A percentile compares a stretch with the other conserved stretches of the same genome.
Evolutionary conservation across 495 filamentous ascomycete genomes (phyloP).

Genomic region (Margaritispora aquatica): DNA sequence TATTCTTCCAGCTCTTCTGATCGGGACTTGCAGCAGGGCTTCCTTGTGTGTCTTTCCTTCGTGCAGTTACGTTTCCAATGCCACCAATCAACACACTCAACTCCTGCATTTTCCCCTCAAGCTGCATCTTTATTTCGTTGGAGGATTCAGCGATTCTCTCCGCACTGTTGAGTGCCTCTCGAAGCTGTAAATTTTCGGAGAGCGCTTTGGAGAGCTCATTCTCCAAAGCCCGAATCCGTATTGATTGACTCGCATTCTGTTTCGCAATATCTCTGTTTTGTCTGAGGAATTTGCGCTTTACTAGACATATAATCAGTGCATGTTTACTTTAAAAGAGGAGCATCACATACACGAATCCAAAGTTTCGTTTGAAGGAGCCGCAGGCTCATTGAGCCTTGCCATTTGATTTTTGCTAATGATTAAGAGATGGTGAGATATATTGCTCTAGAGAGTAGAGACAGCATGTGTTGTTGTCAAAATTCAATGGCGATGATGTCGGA

Average conservation of each 20-base stretch:
- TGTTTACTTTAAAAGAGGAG: not conserved
- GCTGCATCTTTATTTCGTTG: slow-evolving; percentile 57
- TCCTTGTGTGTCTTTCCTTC: slow-evolving; percentile 17
- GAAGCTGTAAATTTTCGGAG: slow-evolving; percentile 80
- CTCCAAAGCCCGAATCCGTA: slow-evolving; percentile 83
- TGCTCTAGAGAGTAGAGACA: not conserved
- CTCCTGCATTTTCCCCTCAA: slow-evolving; percentile 66
- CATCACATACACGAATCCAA: slow-evolving; percentile 69
- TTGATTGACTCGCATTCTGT: slow-evolving; percentile 83
- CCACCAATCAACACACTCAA: slow-evolving; percentile 56
- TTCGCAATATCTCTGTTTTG: slow-evolving; percentile 93
- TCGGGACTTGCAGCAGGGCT: slow-evolving; percentile 35
- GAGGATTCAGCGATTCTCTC: slow-evolving; percentile 59
- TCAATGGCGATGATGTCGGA: not conserved
- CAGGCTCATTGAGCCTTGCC: slow-evolving; percentile 87
- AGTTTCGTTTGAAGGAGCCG: slow-evolving; percentile 55
- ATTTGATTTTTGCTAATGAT: slow-evolving; percentile 36
- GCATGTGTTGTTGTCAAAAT: not conserved
- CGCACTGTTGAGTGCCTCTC: slow-evolving; percentile 69
- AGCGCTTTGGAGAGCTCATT: slow-evolving; percentile 76
- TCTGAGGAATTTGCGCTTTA: slow-evolving; percentile 78
- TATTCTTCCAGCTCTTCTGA: slow-evolving; percentile 43
- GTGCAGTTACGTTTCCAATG: slow-evolving; percentile 33
- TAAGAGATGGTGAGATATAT: not conserved
- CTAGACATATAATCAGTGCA: slow-evolving; percentile 34